Evolutionary conservation across 805 yeast species (phyloP), one percentile per base, ranked within the genome.

Genomic region (Teunomyces panamensis): DNA sequence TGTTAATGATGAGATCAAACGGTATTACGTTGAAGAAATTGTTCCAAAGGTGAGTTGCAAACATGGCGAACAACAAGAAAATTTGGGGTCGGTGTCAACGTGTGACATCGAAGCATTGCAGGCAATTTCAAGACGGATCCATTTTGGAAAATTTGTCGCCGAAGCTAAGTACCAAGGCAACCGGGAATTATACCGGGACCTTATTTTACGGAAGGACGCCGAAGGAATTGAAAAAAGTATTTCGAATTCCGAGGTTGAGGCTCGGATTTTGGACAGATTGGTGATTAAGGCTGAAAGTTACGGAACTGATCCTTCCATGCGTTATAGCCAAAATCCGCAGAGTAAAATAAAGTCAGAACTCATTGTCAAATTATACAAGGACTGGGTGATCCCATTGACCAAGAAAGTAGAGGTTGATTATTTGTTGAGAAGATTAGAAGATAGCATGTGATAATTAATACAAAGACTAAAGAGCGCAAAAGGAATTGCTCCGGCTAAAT

Each of bases 101-200:
- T 75, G 89, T 52, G 99, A 94, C 63, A 87, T 92, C 48, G 96
- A 87, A 55, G 81, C 87, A 55, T 75, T 94, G 55, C 97, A 94
- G 66, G 85, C 96, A 4, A 69, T 94, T 39, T 87, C 96, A 7
- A 77, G 99, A 59, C 79, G 99, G 63, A 89, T 94, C 56, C 99
- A 94, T 68, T 94, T 92, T 69, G 99, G 99, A 43, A 88, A 87
- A 68, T 94, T 92, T 74, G 99, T 94, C 8, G 99, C 99, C 4
- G 99, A 94, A 65, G 87, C 96, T 39, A 94, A 94, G 68, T 94
- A 82, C 66, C 83, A 77, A 57, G 70, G 74, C 26, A 94, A 91
- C 51, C 76, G 73, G 30, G 87, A 79, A 43, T 65, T 64, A 44
- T 89, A 84, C 71, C 80, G 80, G 1, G 69, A 76, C 55, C 68